A percentile compares a stretch with the other conserved stretches of the same genome.
Evolutionary conservation across 352 stramenopile species (phyloP).

Genomic region (Phytophthora macrochlamydospora): DNA sequence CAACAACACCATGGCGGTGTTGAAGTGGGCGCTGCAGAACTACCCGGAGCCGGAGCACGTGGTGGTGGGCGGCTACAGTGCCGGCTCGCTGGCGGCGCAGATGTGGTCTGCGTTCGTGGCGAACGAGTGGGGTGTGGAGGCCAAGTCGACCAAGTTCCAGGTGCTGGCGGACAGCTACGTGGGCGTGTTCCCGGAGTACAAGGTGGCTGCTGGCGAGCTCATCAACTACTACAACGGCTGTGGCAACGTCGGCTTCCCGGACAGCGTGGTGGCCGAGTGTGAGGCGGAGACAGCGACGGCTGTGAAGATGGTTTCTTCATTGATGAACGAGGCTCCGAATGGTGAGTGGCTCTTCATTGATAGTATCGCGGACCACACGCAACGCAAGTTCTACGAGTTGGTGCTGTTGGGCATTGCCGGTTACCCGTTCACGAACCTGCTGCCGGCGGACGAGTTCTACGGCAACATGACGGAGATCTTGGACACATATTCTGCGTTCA

Average conservation of each 20-base stretch:
- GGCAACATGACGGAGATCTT: slow-evolving; percentile 45
- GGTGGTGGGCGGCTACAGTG: slow-evolving; percentile 54
- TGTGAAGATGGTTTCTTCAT: slow-evolving; percentile 37
- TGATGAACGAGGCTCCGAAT: slow-evolving; percentile 42
- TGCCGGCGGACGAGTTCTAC: slow-evolving; percentile 54
- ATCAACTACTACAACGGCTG: slow-evolving; percentile 51
- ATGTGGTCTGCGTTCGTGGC: slow-evolving; percentile 39
- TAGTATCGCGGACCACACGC: slow-evolving; percentile 54
- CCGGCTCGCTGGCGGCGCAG: slow-evolving; percentile 51
- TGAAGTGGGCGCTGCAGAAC: slow-evolving; percentile 63
- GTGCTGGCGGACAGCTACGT: slow-evolving; percentile 61
- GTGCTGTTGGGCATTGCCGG: slow-evolving; percentile 46
- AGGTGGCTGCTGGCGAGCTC: slow-evolving; percentile 24
- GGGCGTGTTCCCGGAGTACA: slow-evolving; percentile 45
- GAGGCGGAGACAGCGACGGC: slow-evolving; percentile 36
- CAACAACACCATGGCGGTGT: slow-evolving; percentile 59
- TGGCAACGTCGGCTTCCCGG: slow-evolving; percentile 26
- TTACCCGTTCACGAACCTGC: slow-evolving; percentile 53
- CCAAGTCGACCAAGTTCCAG: slow-evolving; percentile 44
- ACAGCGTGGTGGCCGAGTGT: slow-evolving; percentile 45
- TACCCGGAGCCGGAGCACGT: slow-evolving; percentile 56
- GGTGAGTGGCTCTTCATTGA: slow-evolving; percentile 66
- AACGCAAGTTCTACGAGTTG: slow-evolving; percentile 65
- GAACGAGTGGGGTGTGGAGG: slow-evolving; percentile 49
- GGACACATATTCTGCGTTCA: slow-evolving; percentile 30